These are phyloP conservation scores for Calonectria pauciramosa DNA, from an alignment of 2,329 filamentous ascomycete species.

Conservation along the genomic window DNA sequence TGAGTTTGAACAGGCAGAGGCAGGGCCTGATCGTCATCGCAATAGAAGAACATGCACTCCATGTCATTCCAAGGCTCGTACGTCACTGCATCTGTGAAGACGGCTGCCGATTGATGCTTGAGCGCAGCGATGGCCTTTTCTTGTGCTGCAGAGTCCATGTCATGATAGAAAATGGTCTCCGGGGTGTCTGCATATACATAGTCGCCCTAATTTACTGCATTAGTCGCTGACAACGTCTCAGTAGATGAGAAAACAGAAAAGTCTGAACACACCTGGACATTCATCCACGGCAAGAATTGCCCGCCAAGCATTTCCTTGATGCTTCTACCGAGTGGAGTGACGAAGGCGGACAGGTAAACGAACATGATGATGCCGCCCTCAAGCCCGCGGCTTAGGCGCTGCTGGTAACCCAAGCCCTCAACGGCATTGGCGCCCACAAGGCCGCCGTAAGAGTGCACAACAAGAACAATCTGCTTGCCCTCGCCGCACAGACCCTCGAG, in stretches of 20 bases:
- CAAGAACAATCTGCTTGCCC: conserved; percentile 57
- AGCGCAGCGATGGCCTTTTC: conserved; percentile 27
- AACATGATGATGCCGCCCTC: conserved; percentile 55
- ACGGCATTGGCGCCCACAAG: conserved; percentile 55
- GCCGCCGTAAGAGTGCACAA: conserved; percentile 61
- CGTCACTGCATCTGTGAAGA: conserved; percentile 39
- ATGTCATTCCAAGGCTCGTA: conserved; percentile 48
- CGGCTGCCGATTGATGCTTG: conserved; percentile 30
- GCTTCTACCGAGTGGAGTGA: conserved; percentile 46
- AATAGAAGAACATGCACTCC: conserved; percentile 43
- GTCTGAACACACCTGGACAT: conserved; percentile 36
- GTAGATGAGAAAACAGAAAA: background rate
- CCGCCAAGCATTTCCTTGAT: conserved; percentile 45
- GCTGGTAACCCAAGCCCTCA: conserved; percentile 50
- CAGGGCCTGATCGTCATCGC: conserved; percentile 41
- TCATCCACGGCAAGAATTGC: conserved; percentile 46
- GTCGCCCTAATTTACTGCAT: conserved; percentile 21
- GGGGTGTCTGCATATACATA: conserved; percentile 29
- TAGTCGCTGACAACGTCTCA: background rate
- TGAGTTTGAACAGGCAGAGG: conserved; percentile 35
- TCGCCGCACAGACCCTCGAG: conserved; percentile 48
- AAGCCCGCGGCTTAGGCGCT: conserved; percentile 48
- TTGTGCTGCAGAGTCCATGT: conserved; percentile 31
- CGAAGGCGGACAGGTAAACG: conserved; percentile 53
- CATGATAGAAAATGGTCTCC: conserved; percentile 43